phyloP scores from a whole-genome alignment of 345 rosid genomes.

The Schrenkiella parvula region DNA sequence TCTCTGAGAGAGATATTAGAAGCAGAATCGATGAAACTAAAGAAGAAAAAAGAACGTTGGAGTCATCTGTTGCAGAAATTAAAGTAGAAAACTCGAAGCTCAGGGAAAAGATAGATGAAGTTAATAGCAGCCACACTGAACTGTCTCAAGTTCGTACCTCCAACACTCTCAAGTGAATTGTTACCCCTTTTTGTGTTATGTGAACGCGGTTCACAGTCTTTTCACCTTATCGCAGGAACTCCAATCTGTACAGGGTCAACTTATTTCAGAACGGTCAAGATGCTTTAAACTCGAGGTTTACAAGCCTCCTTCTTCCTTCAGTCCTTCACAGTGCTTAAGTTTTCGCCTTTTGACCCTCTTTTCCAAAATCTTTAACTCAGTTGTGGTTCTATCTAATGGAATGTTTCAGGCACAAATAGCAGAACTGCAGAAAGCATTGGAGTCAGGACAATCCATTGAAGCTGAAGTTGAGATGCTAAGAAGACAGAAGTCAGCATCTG shows the following conservation, averaged over 20 bases:
- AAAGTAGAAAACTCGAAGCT: constrained; percentile 57
- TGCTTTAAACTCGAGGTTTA: constrained; percentile 94
- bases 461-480: constrained; percentile 79
- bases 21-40: constrained; percentile 49
- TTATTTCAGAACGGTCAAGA: constrained; percentile 89
- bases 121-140: constrained; percentile 60
- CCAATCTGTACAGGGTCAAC: constrained; percentile 87
- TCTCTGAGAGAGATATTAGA: constrained; percentile 38
- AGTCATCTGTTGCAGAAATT: constrained; percentile 51
- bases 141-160: constrained; percentile 61
- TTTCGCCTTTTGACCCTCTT: background rate
- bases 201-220: background rate
- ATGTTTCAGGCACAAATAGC: constrained; percentile 79
- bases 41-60: constrained; percentile 64
- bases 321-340: constrained; percentile 8
- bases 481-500: constrained; percentile 66
- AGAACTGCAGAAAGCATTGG: constrained; percentile 76
- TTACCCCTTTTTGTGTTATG: background rate
- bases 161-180: background rate
- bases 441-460: constrained; percentile 65
- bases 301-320: background rate
- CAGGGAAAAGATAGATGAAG: constrained; percentile 72
- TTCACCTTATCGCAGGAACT: constrained; percentile 59
- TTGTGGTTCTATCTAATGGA: background rate
- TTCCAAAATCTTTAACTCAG: background rate